A percentile compares a stretch with the other conserved stretches of the same genome.
Conservation (phyloP, 805 yeast genomes). For the Kuraishia borneana region DNA sequence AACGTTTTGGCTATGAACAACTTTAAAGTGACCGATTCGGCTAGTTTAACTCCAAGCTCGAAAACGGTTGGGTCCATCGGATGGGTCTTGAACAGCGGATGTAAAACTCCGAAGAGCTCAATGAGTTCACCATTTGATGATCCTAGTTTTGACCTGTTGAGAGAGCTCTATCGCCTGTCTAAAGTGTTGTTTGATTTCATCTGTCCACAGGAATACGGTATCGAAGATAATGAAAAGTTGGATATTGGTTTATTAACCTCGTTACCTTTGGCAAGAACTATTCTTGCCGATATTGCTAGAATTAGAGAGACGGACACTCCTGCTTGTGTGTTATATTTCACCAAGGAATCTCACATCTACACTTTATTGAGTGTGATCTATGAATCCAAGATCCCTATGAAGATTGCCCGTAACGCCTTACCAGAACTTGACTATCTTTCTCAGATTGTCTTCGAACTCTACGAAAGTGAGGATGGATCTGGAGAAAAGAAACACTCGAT, state of each 20-base stretch:
- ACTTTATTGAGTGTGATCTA: conserved; percentile 83
- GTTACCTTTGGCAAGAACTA: conserved; percentile 84
- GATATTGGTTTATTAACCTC: conserved; percentile 94
- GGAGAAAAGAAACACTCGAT: conserved; percentile 80
- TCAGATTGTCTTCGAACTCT: conserved; percentile 87
- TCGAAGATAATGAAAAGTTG: conserved; percentile 85
- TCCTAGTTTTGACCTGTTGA: conserved; percentile 62
- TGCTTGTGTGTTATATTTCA: conserved; percentile 81
- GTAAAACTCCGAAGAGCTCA: conserved; percentile 13
- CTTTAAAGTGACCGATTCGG: conserved; percentile 45
- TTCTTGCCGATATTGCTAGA: conserved; percentile 65
- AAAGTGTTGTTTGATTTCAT: conserved; percentile 93
- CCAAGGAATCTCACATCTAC: conserved; percentile 95
- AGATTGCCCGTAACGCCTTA: conserved; percentile 85
- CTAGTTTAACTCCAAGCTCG: conserved; percentile 6
- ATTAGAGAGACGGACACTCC: conserved; percentile 76
- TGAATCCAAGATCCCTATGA: conserved; percentile 91
- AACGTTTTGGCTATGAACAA: conserved; percentile 68
- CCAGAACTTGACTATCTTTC: conserved; percentile 95
- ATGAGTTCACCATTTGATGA: conserved; percentile 55
- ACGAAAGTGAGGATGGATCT: conserved; percentile 63
- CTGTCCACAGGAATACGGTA: conserved; percentile 98
- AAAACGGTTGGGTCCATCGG: conserved; percentile 57
- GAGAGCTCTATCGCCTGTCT: conserved; percentile 83
- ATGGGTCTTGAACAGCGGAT: conserved; percentile 39